Evolutionary conservation across 768 basidiomycete species (phyloP), one percentile per base, ranked within the genome.

Genomic region (Epithele typhae): DNA sequence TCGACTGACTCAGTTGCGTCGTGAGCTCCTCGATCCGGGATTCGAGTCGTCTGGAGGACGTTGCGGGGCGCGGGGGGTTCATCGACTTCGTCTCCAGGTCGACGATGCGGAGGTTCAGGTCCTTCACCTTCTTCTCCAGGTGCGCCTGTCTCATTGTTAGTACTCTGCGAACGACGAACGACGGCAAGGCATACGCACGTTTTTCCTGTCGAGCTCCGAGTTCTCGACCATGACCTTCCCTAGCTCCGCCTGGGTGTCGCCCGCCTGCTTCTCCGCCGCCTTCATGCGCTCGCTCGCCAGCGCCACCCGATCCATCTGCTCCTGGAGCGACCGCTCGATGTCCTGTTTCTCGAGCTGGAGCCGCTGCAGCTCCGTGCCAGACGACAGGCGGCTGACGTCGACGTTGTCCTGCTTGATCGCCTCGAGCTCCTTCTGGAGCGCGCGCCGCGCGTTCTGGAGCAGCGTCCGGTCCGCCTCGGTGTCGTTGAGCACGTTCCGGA

Each of bases 101-200:
- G 8, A 88, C 81, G 45, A 92, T 81, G 33, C 82, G 84, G 34
- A 89, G 77, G 51, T 90, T 89, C 25, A 92, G 67, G 42, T 92
- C 91, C 59, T 90, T 91, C 59, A 87, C 73, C 59, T 89, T 85
- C 59, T 89, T 92, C 69, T 92, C 89, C 15, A 93, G 71, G 52
- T 74, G 79, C 10, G 87, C 87, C 91, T 93, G 49, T 27, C 33
- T n/a, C 7, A 30, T 7, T 30, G 14, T 7, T 30, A 14, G 14
- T 7, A 7, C 7, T 30, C 27, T 7, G 8, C 27, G 27, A 7
- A 7, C 8, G 7, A 7, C 8, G 27, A 14, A 30, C 27, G 7
- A 7, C 7, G 14, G 27, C 27, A 30, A 30, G 7, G 14, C 27
- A 43, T 24, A 63, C 73, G 54, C 54, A 91, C 90, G 58, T 92